A percentile compares a stretch with the other conserved stretches of the same genome.
Evolutionary conservation across 2,329 filamentous ascomycete genomes (phyloP).

Genomic region (Fusarium sp.): DNA sequence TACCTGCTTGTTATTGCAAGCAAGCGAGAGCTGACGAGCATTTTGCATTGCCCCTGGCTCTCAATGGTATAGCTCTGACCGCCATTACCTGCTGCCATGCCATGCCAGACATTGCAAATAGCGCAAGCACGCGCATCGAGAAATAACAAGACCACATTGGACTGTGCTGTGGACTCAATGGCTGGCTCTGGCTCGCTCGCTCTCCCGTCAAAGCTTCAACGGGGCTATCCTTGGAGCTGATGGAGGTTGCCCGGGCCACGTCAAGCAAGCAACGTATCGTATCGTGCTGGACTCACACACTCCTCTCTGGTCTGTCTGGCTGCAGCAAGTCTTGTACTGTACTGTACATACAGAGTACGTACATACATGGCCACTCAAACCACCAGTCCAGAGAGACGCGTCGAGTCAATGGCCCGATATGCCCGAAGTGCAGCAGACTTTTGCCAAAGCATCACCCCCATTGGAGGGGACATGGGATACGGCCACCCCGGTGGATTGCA

Average conservation of each 20-base stretch:
- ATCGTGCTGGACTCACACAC: not conserved
- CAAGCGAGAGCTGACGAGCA: constrained; percentile 12
- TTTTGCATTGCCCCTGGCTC: constrained; percentile 3
- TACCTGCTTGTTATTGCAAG: not conserved
- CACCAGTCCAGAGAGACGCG: constrained; percentile 19
- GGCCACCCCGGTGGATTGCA: constrained; percentile 42
- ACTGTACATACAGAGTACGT: not conserved
- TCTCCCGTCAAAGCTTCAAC: constrained; percentile 30
- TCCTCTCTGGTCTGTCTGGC: constrained; percentile 10
- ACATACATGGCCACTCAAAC: constrained; percentile 14
- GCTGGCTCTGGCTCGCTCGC: constrained; percentile 13
- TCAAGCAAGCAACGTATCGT: constrained; percentile 10
- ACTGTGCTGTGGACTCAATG: constrained; percentile 24
- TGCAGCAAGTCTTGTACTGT: not conserved
- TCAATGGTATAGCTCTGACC: constrained; percentile 21
- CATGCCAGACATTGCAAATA: not conserved
- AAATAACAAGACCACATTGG: constrained; percentile 4
- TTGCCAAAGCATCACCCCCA: constrained; percentile 40
- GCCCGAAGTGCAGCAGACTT: constrained; percentile 43
- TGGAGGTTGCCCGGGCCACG: constrained; percentile 38
- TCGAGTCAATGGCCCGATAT: constrained; percentile 41
- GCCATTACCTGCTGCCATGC: constrained; percentile 22
- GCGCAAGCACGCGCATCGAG: constrained; percentile 11
- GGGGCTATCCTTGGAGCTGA: constrained; percentile 36
- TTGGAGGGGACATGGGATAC: constrained; percentile 41